phyloP scores from a whole-genome alignment of 805 yeast species.

The Saturnispora quitensis region DNA sequence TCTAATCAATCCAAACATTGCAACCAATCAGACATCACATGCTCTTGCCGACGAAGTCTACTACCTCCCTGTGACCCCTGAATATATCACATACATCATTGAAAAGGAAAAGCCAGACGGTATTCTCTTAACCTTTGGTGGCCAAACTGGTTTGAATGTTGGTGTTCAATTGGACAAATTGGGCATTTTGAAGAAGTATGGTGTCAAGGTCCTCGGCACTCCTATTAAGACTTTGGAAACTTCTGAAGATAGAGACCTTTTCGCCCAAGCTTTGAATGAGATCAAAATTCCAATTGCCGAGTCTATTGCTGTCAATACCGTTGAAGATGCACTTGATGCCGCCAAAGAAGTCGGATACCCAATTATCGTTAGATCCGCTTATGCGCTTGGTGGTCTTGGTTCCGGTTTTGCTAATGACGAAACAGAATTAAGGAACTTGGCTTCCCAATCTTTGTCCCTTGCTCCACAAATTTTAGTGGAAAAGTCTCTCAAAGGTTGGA shows the following conservation, averaged over 20 bases:
- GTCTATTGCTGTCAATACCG: conserved; percentile 73
- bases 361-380: conserved; percentile 94
- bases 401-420: conserved; percentile 95
- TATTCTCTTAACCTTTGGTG: conserved; percentile 95
- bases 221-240: conserved; percentile 93
- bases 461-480: conserved; percentile 95
- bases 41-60: conserved; percentile 97
- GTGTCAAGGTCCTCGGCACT: conserved; percentile 94
- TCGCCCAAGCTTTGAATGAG: conserved; percentile 90
- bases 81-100: conserved; percentile 92
- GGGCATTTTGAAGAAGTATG: conserved; percentile 89
- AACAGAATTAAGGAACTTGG: conserved; percentile 68
- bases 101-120: conserved; percentile 95
- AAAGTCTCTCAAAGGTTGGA: conserved; percentile 98
- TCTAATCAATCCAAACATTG: conserved; percentile 94
- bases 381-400: conserved; percentile 95
- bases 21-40: conserved; percentile 96
- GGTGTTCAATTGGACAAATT: conserved; percentile 80
- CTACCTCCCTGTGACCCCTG: conserved; percentile 95
- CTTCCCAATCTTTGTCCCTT: conserved; percentile 87
- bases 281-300: conserved; percentile 93
- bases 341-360: conserved; percentile 88
- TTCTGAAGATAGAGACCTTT: conserved; percentile 95
- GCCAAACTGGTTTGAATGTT: conserved; percentile 94
- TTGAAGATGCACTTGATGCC: conserved; percentile 77